Evolutionary conservation across 768 basidiomycete species (phyloP).

Genomic region (Kwoniella sp.): DNA sequence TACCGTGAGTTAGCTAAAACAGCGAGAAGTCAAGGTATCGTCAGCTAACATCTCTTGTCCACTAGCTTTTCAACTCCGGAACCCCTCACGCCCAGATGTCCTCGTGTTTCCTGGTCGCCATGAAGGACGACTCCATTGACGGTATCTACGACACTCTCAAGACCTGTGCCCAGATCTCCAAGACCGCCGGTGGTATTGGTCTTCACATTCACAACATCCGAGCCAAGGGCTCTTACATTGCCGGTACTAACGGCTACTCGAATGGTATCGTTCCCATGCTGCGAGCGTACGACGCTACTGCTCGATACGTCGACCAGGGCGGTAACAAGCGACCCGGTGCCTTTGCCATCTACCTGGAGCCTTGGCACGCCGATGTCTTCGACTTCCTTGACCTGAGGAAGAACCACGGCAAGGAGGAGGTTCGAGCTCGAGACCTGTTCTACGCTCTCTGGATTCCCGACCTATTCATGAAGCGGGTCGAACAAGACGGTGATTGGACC

Average conservation of each 20-base stretch:
- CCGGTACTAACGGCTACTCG: constrained; percentile 97
- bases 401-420: constrained; percentile 98
- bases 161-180: constrained; percentile 97
- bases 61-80: constrained; percentile 87
- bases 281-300: constrained; percentile 93
- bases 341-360: constrained; percentile 94
- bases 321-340: constrained; percentile 99
- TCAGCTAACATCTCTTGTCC: neutral
- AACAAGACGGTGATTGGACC: constrained; percentile 82
- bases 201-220: constrained; percentile 93
- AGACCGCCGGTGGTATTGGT: constrained; percentile 97
- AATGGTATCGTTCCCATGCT: constrained; percentile 99
- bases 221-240: constrained; percentile 89
- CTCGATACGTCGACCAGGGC: constrained; percentile 97
- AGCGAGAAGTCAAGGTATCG: too few species aligned
- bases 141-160: constrained; percentile 99
- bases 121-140: constrained; percentile 98
- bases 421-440: constrained; percentile 91
- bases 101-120: constrained; percentile 94
- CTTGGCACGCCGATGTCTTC: constrained; percentile 97
- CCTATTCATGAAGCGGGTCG: constrained; percentile 98
- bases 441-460: constrained; percentile 98
- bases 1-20: constrained; percentile 53
- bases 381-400: constrained; percentile 96
- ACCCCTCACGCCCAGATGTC: constrained; percentile 89